A percentile compares a stretch with the other conserved stretches of the same genome.
These are phyloP conservation scores for Lumnitzera racemosa DNA, from an alignment of 345 rosid species.

Conservation along the genomic window DNA sequence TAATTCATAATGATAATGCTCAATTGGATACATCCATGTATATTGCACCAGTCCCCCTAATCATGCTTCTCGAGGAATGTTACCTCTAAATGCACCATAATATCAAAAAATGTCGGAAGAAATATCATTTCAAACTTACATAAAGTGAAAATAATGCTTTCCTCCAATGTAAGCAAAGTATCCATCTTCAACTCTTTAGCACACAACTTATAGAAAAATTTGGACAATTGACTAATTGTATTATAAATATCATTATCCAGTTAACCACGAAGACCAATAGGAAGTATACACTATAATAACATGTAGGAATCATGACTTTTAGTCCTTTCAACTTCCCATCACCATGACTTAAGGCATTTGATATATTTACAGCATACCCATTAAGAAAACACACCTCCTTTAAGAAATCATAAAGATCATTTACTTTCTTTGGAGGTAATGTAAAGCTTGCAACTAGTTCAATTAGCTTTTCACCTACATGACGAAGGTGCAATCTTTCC, in stretches of 20 bases:
- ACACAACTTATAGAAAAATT: not conserved
- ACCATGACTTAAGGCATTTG: not conserved
- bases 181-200: not conserved
- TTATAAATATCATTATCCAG: not conserved
- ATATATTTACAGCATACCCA: not conserved
- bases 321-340: not conserved
- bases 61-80: constrained; percentile 2
- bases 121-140: constrained; percentile 12
- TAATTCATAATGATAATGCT: not conserved
- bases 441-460: not conserved
- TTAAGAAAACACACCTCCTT: not conserved
- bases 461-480: not conserved
- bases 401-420: not conserved
- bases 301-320: constrained; percentile 11
- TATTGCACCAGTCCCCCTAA: not conserved
- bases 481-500: not conserved
- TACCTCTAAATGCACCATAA: constrained; percentile 8
- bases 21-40: constrained; percentile 2
- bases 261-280: not conserved
- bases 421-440: not conserved
- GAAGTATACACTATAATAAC: constrained; percentile 1
- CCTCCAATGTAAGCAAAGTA: not conserved
- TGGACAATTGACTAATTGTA: not conserved
- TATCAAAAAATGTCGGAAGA: constrained; percentile 4
- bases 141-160: constrained; percentile 1